Evolutionary conservation across 495 filamentous ascomycete species (phyloP), one percentile per base, ranked within the genome.

Genomic region (Copromyces sp.): DNA sequence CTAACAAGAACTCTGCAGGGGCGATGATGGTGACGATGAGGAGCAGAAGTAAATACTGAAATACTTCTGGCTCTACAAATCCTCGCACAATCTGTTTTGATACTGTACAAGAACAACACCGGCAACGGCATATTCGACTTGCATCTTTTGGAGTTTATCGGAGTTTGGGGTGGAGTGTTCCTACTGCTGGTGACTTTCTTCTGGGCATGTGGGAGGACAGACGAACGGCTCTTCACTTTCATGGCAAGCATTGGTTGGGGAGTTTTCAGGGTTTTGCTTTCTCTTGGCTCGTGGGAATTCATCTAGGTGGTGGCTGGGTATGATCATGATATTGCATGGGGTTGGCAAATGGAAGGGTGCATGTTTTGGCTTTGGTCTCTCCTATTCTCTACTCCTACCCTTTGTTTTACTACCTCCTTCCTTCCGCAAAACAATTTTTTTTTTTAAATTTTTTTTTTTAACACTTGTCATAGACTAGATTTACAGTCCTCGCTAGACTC

Each of bases 1-100:
- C 40, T 79, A 80, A 69, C 83, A 85, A 87, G 86, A 80, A 87
- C 85, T 17, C 81, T 84, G 79, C 82, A 82, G 71, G 59, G 75
- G 70, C 20, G 75, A 75, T 69, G 76, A 79, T 72, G 78, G 77
- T 16, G 75, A 77, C 8, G 79, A 79, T 45, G 78, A 80, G 73
- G 76, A 80, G 65, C 68, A 79, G 69, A 76, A 80, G 59, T 77
- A 76, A 76, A 72, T 42, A 65, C 4, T 44, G 8, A 9, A 17
- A 17, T 8, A 14, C 73, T 72, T 37, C n/a, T 24, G 5, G 39
- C 4, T 14, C 39, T 35, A 29, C 24, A 39, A 20, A 40, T 4
- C n/a, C 20, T 65, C 12, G 53, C 14, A 17, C 29, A 2, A 65
- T 16, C 29, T 65, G 29, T 65, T 17, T 29, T 9, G 12, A 65